Percentiles rank a stretch among this genome's conserved stretches.
Conservation (phyloP, 371 early-diverging fungal species). For the Mycotypha africana region DNA sequence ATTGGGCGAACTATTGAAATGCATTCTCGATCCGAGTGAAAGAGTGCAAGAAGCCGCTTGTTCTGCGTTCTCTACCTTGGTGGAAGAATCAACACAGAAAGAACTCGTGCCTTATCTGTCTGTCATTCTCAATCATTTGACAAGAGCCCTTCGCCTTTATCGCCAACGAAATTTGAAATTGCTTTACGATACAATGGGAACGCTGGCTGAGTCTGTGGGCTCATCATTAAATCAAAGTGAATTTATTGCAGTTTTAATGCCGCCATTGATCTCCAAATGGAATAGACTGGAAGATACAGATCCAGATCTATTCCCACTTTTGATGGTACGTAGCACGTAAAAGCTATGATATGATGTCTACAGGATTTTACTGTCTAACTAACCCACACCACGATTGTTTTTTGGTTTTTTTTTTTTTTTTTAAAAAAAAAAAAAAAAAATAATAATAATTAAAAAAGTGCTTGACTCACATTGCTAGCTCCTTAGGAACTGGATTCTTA, state of each 20-base stretch:
- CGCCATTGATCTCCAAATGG: conserved; percentile 82
- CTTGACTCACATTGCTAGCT: conserved; percentile 80
- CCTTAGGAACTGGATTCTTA: conserved; percentile 78
- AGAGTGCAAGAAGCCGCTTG: conserved; percentile 95
- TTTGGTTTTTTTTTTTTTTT: background rate
- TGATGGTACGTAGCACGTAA: conserved; percentile 77
- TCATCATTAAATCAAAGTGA: conserved; percentile 70
- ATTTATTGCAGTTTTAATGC: conserved; percentile 77
- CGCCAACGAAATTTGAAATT: conserved; percentile 85
- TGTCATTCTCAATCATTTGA: conserved; percentile 71
- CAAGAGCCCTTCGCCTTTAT: conserved; percentile 76
- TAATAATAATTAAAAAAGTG: conserved; percentile 41
- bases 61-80: conserved; percentile 89
- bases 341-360: no score
- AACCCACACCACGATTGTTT: no score
- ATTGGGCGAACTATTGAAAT: conserved; percentile 69
- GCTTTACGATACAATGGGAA: conserved; percentile 91
- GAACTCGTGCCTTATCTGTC: conserved; percentile 79
- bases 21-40: conserved; percentile 86
- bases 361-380: no score
- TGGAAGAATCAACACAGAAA: conserved; percentile 77
- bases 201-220: conserved; percentile 88
- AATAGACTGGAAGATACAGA: conserved; percentile 70
- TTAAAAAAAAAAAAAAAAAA: background rate
- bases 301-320: conserved; percentile 83